Evolutionary conservation across 2,329 filamentous ascomycete genomes (phyloP).

Genomic region (Botrytis tulipae): DNA sequence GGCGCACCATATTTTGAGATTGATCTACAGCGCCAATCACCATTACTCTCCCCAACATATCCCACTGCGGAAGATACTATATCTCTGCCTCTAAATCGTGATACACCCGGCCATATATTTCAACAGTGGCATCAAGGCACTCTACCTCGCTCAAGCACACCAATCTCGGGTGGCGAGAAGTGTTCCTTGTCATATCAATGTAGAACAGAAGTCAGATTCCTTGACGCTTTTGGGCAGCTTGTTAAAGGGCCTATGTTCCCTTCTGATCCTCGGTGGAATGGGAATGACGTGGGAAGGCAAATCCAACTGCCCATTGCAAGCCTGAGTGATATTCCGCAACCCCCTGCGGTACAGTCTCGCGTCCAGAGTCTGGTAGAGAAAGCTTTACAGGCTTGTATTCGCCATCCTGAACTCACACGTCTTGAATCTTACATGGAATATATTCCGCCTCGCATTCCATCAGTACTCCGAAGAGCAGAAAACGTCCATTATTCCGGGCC

Average conservation of each 20-base stretch:
- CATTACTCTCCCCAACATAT: background rate
- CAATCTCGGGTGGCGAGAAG: background rate
- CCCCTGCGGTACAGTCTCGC: conserved; percentile 32
- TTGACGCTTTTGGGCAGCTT: conserved; percentile 33
- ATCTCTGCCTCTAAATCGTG: background rate
- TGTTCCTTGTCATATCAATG: conserved; percentile 29
- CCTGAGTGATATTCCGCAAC: conserved; percentile 24
- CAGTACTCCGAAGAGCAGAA: conserved; percentile 35
- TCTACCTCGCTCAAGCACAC: background rate
- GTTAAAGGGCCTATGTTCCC: conserved; percentile 35
- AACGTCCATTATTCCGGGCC: conserved; percentile 49
- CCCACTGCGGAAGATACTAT: background rate
- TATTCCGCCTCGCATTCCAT: conserved; percentile 29
- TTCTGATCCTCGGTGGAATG: conserved; percentile 14
- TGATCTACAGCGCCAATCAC: background rate
- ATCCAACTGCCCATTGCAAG: conserved; percentile 27
- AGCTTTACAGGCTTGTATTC: conserved; percentile 33
- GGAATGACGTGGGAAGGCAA: background rate
- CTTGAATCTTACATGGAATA: conserved; percentile 29
- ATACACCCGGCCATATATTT: background rate
- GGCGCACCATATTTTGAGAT: background rate
- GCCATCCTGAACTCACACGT: conserved; percentile 29
- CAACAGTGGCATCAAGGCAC: background rate
- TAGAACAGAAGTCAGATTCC: conserved; percentile 35
- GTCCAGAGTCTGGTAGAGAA: conserved; percentile 38